A percentile compares a stretch with the other conserved stretches of the same genome.
Evolutionary conservation across 2,329 filamentous ascomycete genomes (phyloP).

Genomic region (Beauveria rudraprayagi): DNA sequence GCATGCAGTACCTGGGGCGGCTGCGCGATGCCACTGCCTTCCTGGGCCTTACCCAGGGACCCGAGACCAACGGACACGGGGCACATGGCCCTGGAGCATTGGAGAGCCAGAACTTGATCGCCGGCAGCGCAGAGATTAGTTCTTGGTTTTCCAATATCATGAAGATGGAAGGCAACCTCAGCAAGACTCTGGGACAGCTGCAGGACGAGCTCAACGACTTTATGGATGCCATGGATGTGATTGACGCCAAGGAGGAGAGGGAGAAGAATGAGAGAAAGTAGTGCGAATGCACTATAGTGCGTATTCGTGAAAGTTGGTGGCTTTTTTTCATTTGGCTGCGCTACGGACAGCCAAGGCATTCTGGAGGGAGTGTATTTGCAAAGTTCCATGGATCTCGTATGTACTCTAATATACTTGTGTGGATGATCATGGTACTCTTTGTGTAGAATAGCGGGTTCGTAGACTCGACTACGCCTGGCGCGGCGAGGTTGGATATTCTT

Average conservation of each 20-base stretch:
- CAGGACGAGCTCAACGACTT: slow-evolving; percentile 16
- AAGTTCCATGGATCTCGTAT: too few relatives aligned
- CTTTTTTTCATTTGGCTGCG: neutral
- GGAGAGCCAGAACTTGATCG: neutral
- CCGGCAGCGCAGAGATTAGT: slow-evolving; percentile 21
- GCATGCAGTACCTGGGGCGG: slow-evolving; percentile 31
- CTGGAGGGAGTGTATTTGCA: neutral
- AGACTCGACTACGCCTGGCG: too few relatives aligned
- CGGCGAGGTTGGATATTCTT: too few relatives aligned
- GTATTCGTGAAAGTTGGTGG: neutral
- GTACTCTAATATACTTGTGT: neutral
- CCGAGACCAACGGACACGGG: slow-evolving; percentile 11
- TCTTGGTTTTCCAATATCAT: slow-evolving; percentile 16
- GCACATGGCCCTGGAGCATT: neutral
- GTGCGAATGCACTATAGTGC: neutral
- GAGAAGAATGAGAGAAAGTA: neutral
- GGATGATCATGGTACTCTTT: neutral
- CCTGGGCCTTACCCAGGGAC: slow-evolving; percentile 18
- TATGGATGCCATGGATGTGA: slow-evolving; percentile 13
- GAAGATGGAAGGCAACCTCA: slow-evolving; percentile 16
- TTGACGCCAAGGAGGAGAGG: slow-evolving; percentile 1
- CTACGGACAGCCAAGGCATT: neutral
- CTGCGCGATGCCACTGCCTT: slow-evolving; percentile 25
- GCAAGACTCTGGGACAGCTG: slow-evolving; percentile 14
- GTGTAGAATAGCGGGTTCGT: neutral